Evolutionary conservation across 2,329 filamentous ascomycete genomes (phyloP), one percentile per base, ranked within the genome.

Genomic region (Diaporthe citri): DNA sequence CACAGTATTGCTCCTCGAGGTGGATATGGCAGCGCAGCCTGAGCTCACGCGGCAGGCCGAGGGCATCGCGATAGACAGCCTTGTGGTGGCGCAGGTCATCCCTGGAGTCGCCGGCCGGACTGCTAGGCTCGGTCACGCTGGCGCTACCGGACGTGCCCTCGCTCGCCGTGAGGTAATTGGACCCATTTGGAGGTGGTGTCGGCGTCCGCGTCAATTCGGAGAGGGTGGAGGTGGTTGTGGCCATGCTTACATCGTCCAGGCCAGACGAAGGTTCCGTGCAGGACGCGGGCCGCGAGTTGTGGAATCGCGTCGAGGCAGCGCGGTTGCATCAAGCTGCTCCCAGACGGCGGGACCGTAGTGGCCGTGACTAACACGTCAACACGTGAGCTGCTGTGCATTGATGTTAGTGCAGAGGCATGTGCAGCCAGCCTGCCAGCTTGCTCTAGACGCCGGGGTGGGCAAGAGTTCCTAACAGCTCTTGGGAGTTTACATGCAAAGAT

Each of bases 1-100:
- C 76, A 83, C 81, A 84, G 39, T 95, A 89, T 74, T 91, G 88
- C 83, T 96, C 94, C 82, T 96, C 94, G 0, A 96, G 86, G 80
- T 93, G 94, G 59, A 95, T 93, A 74, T 91, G 90, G 78, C 90
- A 91, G 79, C 95, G 92, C 74, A 91, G 86, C 73, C 88, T 89
- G 25, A 96, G 83, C 79, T 93, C 91, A 74, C 88, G 90, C 1
- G 92, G 90, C 17, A 95, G 83, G 56, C 84, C 83, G 76, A 85
- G 87, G 9, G 88, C 87, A n/a, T 86, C 82, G 77, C 89, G 88
- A 82, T 92, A 93, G 36, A 71, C 51, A 41, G 59, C 36, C 52
- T 74, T 76, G 66, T 39, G 39, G 43, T 12, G 55, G 25, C 34
- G 57, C 10, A 25, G 15, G 56, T 51, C 57, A 20, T 60, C 59